phyloP scores from a whole-genome alignment of 2,329 filamentous ascomycete species.

The Alternaria ventricosa region DNA sequence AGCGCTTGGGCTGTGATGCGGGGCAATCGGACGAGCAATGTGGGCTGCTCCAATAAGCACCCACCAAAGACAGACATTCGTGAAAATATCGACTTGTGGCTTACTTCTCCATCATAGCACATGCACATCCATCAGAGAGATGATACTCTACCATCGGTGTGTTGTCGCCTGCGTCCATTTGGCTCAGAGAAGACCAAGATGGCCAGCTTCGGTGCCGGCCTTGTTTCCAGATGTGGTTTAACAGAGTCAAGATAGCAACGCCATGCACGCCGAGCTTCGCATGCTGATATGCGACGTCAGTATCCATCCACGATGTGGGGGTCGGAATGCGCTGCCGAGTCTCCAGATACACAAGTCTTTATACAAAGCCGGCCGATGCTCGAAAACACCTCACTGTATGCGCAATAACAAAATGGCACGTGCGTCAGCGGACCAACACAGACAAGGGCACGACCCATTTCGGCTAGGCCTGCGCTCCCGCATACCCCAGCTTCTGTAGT shows the following conservation, averaged over 20 bases:
- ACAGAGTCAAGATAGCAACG: conserved; percentile 6
- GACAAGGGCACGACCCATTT: conserved; percentile 1
- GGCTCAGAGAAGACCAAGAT: neutral
- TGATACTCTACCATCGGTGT: neutral
- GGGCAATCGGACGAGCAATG: conserved; percentile 11
- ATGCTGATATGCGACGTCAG: neutral
- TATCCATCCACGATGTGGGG: conserved; percentile 1
- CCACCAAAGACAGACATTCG: neutral
- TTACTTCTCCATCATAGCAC: conserved; percentile 17
- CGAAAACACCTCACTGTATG: neutral
- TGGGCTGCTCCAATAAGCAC: conserved; percentile 14
- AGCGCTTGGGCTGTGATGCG: conserved; percentile 17
- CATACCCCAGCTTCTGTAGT: conserved; percentile 9
- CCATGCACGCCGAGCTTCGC: neutral
- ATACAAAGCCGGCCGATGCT: neutral
- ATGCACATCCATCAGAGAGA: conserved; percentile 9
- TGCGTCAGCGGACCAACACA: neutral
- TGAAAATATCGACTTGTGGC: conserved; percentile 18
- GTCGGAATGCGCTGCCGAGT: conserved; percentile 18
- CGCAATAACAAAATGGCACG: neutral
- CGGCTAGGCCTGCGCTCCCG: conserved; percentile 7
- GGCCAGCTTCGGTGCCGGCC: conserved; percentile 20
- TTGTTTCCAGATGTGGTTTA: conserved; percentile 37
- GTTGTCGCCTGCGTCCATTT: neutral
- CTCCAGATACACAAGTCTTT: neutral